Evolutionary conservation across 73 alveolate genomes (phyloP), one percentile per base, ranked within the genome.

Genomic region (Uronychia binucleata): DNA sequence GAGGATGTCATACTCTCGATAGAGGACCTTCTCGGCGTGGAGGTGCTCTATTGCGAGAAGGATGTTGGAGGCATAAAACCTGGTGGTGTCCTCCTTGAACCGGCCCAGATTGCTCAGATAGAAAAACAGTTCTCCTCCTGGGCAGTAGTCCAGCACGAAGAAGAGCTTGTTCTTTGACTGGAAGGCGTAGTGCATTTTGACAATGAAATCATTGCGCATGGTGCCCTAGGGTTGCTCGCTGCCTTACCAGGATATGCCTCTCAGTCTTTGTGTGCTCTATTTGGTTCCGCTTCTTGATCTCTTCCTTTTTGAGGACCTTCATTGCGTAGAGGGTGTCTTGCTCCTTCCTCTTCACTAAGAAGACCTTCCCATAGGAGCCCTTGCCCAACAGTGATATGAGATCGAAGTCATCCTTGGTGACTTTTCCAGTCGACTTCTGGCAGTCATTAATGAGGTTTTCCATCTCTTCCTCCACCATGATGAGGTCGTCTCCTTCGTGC

Each of bases 141-240:
- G 96, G 58, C 92, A 85, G 79, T 78, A 86, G 76, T 90, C 95
- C 79, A 90, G 77, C 79, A 90, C 74, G 90, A 92, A 89, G 83
- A 84, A 88, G 28, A 92, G 81, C 60, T 92, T 89, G 46, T 89
- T 86, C 0, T 79, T 83, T 0, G 95, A 84, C 86, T 90, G 95
- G 77, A 90, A 90, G 58, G 96, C 98, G 59, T 80, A 87, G 80
- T 88, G 85, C 78, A 96, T 88, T 58, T 89, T 85, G 25, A 89
- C 98, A 58, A 95, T 91, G 90, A 87, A 93, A 29, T 99, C 99
- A 79, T 95, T 97, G 67, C 91, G 88, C 59, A 95, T 98, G 99
- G 86, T 95, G 97, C 82, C 85, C 85, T 75, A 89, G 80, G 78
- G 88, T 97, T 76, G 94, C 67, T 11, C 91, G 78, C 57, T 91